A percentile compares a stretch with the other conserved stretches of the same genome.
These are phyloP conservation scores for Angomonas ambiguus DNA, from an alignment of 208 protist species.

Conservation along the genomic window DNA sequence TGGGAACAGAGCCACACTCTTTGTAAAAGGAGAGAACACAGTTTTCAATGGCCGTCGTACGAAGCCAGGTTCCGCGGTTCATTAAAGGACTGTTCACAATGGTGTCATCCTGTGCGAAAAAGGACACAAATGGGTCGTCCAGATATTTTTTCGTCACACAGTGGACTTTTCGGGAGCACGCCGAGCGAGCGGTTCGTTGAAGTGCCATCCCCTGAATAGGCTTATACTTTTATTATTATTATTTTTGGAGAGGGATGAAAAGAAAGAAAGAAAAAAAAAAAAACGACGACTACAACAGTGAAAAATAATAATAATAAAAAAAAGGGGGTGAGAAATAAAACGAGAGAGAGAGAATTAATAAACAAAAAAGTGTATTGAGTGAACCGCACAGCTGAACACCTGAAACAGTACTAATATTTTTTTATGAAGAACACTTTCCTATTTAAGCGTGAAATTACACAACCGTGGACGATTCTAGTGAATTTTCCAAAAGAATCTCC, in stretches of 20 bases:
- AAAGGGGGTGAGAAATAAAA: not conserved
- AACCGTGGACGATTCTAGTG: too few species aligned
- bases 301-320: not conserved
- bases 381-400: too few species aligned
- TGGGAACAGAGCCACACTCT: constrained; percentile 25
- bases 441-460: too few species aligned
- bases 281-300: not conserved
- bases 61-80: constrained; percentile 89
- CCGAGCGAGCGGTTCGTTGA: constrained; percentile 80
- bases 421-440: too few species aligned
- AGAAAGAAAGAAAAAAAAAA: not conserved
- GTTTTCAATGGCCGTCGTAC: constrained; percentile 78
- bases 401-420: too few species aligned
- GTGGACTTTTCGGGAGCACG: constrained; percentile 87
- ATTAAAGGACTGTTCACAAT: constrained; percentile 90
- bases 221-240: not conserved
- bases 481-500: too few species aligned
- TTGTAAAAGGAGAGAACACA: constrained; percentile 56
- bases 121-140: constrained; percentile 78
- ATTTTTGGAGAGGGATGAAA: not conserved
- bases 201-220: constrained; percentile 51
- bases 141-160: constrained; percentile 82
- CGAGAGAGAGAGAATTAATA: too few species aligned
- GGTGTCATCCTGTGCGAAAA: constrained; percentile 76
- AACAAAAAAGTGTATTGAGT: too few species aligned